Conservation (phyloP, 1,284 basidiomycete genomes). For the Fomitopsis betulina region DNA sequence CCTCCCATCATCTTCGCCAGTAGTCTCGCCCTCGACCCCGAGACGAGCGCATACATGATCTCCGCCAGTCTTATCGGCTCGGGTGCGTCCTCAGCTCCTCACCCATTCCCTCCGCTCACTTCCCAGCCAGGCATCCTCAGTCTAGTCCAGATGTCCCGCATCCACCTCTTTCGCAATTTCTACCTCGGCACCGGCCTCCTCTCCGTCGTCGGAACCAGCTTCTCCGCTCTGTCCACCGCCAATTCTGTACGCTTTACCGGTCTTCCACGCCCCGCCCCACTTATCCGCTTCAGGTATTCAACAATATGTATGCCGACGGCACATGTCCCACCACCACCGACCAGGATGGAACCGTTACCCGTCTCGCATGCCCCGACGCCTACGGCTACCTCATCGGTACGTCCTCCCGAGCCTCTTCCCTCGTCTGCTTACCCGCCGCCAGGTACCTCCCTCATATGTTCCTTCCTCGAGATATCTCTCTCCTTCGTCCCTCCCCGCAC, state of each 20-base stretch:
- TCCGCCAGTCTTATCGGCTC: slow-evolving; percentile 77
- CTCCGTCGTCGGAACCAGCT: slow-evolving; percentile 83
- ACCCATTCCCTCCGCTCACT: not conserved
- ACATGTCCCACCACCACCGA: slow-evolving; percentile 63
- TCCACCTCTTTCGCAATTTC: slow-evolving; percentile 56
- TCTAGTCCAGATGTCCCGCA: slow-evolving; percentile 70
- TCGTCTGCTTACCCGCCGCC: not conserved
- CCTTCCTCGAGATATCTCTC: slow-evolving; percentile 77
- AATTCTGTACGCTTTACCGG: slow-evolving; percentile 45
- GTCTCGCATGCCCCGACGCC: slow-evolving; percentile 72
- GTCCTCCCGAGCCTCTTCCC: slow-evolving; percentile 9
- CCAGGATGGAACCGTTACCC: slow-evolving; percentile 56
- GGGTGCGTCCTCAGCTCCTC: slow-evolving; percentile 38
- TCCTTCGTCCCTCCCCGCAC: slow-evolving; percentile 66
- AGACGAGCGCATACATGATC: slow-evolving; percentile 73
- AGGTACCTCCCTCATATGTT: slow-evolving; percentile 77
- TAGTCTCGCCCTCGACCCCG: slow-evolving; percentile 49
- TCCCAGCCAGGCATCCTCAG: slow-evolving; percentile 59
- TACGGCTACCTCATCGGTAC: slow-evolving; percentile 73
- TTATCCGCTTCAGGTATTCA: slow-evolving; percentile 42
- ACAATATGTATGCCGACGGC: slow-evolving; percentile 74
- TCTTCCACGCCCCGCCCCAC: not conserved
- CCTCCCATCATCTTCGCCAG: slow-evolving; percentile 77
- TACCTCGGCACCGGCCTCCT: slow-evolving; percentile 77
- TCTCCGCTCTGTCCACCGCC: slow-evolving; percentile 76